These are phyloP conservation scores for Nicotiana rustica DNA, from an alignment of 305 asterid species.

Conservation along the genomic window DNA sequence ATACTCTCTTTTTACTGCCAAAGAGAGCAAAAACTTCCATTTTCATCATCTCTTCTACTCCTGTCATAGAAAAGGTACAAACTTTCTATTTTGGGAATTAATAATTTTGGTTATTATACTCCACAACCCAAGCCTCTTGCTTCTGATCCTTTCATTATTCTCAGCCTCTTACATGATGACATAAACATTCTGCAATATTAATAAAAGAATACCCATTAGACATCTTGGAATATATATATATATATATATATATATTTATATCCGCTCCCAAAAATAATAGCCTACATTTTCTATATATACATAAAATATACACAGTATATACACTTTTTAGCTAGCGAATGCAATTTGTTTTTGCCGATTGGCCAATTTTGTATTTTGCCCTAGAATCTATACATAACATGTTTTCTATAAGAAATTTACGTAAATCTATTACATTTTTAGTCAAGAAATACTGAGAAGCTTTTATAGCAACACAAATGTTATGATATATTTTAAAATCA, in stretches of 20 bases:
- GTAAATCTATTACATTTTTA: too few species aligned
- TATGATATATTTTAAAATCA: too few species aligned
- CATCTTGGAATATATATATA: background rate
- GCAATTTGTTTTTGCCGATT: too few species aligned
- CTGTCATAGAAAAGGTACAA: conserved; percentile 37
- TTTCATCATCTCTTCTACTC: conserved; percentile 32
- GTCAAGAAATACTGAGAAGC: too few species aligned
- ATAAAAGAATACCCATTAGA: conserved; percentile 32
- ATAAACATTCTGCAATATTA: conserved; percentile 73
- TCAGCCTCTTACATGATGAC: conserved; percentile 73
- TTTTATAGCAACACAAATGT: too few species aligned
- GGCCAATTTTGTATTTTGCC: too few species aligned
- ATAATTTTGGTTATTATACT: conserved; percentile 38
- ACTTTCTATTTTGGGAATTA: background rate
- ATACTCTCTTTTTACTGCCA: conserved; percentile 18
- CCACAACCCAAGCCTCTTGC: conserved; percentile 65
- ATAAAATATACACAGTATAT: background rate
- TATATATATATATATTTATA: background rate
- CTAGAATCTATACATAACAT: too few species aligned
- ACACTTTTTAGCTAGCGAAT: too few species aligned
- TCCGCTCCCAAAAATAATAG: too few species aligned
- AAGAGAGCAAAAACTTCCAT: background rate
- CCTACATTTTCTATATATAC: background rate
- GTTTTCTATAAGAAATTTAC: too few species aligned
- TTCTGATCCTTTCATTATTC: conserved; percentile 84